Percentiles rank a stretch among this genome's conserved stretches.
These are phyloP conservation scores for Pichia sp. DNA, from an alignment of 1,139 yeast species.

Conservation along the genomic window DNA sequence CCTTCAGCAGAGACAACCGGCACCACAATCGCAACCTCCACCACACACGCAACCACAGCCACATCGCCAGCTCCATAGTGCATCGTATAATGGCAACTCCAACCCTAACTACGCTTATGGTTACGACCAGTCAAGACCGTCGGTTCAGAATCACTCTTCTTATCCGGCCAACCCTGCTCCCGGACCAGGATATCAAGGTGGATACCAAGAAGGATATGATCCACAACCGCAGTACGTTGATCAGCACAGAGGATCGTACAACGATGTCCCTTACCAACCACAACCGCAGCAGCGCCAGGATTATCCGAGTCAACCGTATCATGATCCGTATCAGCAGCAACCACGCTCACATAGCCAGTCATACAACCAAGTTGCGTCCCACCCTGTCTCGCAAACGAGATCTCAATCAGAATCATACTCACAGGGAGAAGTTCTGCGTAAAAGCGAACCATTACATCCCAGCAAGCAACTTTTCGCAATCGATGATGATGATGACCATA, in stretches of 20 bases:
- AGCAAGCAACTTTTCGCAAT: conserved; percentile 8
- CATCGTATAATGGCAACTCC: neutral
- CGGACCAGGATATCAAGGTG: neutral
- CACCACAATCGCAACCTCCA: conserved; percentile 1
- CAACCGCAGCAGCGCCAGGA: conserved; percentile 5
- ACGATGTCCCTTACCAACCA: conserved; percentile 6
- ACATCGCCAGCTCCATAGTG: neutral
- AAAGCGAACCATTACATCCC: conserved; percentile 5
- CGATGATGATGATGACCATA: conserved; percentile 2
- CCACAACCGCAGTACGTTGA: conserved; percentile 1
- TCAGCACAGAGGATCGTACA: conserved; percentile 5
- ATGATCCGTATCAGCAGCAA: conserved; percentile 1
- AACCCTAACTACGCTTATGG: conserved; percentile 1
- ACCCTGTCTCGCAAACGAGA: neutral
- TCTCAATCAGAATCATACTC: conserved; percentile 1
- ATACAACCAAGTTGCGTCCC: neutral
- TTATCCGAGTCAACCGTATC: conserved; percentile 3
- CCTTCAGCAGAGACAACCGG: conserved; percentile 4
- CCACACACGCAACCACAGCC: neutral
- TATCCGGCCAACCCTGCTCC: conserved; percentile 1
- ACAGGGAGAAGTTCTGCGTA: neutral
- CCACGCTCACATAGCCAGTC: conserved; percentile 10
- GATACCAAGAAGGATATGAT: neutral
- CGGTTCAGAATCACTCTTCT: neutral
- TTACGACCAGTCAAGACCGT: neutral